Percentiles rank a stretch among this genome's conserved stretches.
phyloP scores from a whole-genome alignment of 129 eudicot genomes.

The Mikania micrantha region DNA sequence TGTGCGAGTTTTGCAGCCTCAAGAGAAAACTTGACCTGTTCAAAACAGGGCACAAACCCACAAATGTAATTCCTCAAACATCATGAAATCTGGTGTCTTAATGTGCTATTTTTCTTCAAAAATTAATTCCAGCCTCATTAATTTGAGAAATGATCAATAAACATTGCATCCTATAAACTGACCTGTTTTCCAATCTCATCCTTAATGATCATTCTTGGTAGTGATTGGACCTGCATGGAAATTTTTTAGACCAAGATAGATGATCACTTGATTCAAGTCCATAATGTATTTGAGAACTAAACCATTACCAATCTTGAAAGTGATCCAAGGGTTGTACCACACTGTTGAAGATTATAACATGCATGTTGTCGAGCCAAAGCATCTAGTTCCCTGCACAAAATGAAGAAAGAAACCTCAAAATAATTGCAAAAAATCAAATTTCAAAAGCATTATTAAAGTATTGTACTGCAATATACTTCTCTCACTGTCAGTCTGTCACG shows the following conservation, averaged over 20 bases:
- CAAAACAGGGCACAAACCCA: constrained; percentile 13
- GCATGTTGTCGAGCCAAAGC: constrained; percentile 86
- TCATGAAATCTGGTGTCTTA: not conserved
- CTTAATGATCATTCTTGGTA: constrained; percentile 94
- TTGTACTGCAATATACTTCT: not conserved
- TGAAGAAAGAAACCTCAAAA: constrained; percentile 1
- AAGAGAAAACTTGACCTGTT: constrained; percentile 88
- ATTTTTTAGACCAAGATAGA: constrained; percentile 2
- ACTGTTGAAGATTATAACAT: constrained; percentile 83
- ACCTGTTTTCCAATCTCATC: constrained; percentile 99
- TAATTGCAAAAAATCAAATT: not conserved
- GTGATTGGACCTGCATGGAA: constrained; percentile 80
- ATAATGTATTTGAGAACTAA: not conserved
- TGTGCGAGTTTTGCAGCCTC: constrained; percentile 79
- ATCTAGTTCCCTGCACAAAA: constrained; percentile 79
- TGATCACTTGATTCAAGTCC: not conserved
- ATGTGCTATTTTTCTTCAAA: not conserved
- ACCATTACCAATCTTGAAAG: constrained; percentile 86
- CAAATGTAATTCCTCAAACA: not conserved
- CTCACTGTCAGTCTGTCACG: not conserved
- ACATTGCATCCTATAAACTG: constrained; percentile 13
- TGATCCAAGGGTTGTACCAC: constrained; percentile 96
- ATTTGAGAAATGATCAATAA: not conserved
- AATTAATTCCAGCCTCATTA: not conserved
- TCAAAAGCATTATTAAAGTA: not conserved